Evolutionary conservation across 2,329 filamentous ascomycete species (phyloP).

Genomic region (Alternaria metachromatica): DNA sequence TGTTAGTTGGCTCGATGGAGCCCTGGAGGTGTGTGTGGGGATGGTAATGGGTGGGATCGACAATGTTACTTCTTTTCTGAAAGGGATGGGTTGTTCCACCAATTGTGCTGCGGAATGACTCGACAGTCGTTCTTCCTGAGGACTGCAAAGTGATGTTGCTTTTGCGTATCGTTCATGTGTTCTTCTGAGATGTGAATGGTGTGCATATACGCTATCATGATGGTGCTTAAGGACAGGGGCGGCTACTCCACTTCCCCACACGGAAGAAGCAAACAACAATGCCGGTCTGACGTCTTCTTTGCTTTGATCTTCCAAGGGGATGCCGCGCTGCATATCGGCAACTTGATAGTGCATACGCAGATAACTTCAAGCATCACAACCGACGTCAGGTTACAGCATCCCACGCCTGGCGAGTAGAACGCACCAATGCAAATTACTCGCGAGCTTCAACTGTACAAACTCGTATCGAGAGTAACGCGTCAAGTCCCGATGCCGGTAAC

Average conservation of each 20-base stretch:
- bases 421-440: background rate
- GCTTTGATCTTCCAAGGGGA: background rate
- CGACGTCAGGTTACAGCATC: background rate
- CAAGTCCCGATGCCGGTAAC: background rate
- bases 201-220: background rate
- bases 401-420: background rate
- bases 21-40: background rate
- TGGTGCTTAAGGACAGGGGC: background rate
- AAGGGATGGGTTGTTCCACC: background rate
- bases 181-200: background rate
- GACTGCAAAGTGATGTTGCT: background rate
- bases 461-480: background rate
- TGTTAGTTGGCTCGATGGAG: background rate
- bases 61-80: slow-evolving; percentile 2
- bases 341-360: background rate
- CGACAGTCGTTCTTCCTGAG: background rate
- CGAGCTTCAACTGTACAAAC: background rate
- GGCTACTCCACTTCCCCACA: background rate
- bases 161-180: background rate
- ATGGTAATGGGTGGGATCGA: background rate
- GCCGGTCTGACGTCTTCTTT: background rate
- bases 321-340: background rate
- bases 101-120: background rate
- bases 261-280: background rate
- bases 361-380: background rate